phyloP scores from a whole-genome alignment of 2,329 filamentous ascomycete species.

The Hirsutella minnesotensis region DNA sequence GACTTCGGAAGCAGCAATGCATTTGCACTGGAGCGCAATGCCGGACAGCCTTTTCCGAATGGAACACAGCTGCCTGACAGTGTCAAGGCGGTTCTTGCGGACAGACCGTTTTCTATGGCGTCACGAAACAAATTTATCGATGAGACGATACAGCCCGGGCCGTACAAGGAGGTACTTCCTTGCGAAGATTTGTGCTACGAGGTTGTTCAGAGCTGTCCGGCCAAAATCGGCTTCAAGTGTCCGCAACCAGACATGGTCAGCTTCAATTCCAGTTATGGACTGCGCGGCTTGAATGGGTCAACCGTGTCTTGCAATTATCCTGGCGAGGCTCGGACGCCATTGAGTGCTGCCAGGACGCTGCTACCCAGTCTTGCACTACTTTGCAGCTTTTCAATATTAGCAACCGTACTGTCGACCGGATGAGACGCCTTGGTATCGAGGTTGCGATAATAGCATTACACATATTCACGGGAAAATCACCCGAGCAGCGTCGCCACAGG shows the following conservation, averaged over 20 bases:
- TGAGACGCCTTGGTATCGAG: background rate
- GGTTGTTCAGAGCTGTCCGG: conserved; percentile 75
- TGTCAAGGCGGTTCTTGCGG: conserved; percentile 10
- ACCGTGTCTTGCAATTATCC: conserved; percentile 25
- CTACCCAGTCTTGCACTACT: conserved; percentile 10
- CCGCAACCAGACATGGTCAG: conserved; percentile 33
- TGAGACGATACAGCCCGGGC: conserved; percentile 58
- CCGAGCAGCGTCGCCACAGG: no score
- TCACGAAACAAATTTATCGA: conserved; percentile 70
- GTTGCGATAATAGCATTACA: no score
- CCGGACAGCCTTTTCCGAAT: conserved; percentile 59
- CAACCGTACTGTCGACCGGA: conserved; percentile 1
- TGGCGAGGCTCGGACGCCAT: conserved; percentile 21
- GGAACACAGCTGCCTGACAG: conserved; percentile 39
- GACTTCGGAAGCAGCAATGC: conserved; percentile 53
- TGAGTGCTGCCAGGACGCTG: conserved; percentile 7
- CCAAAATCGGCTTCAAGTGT: conserved; percentile 63
- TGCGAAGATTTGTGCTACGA: conserved; percentile 82
- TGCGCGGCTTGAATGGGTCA: conserved; percentile 10
- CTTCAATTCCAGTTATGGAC: conserved; percentile 24
- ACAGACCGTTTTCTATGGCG: conserved; percentile 18
- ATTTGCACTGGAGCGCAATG: conserved; percentile 48
- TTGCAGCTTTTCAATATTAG: conserved; percentile 1
- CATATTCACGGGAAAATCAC: no score
- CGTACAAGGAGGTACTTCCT: conserved; percentile 86